Conservation (phyloP, 2,329 filamentous ascomycete genomes). For the Aspergillus piperis region DNA sequence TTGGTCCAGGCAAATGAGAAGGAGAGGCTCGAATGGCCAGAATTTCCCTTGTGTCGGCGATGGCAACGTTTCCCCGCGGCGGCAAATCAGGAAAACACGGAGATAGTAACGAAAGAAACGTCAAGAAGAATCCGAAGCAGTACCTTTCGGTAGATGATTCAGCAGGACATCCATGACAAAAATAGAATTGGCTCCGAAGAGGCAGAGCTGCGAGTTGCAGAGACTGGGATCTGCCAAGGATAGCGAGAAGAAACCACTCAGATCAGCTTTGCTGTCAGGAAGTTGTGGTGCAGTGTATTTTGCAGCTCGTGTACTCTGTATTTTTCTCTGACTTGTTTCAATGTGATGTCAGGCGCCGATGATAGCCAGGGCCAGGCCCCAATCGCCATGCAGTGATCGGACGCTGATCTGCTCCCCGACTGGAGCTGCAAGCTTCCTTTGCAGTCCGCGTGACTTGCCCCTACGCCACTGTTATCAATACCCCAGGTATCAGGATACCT, state of each 20-base stretch:
- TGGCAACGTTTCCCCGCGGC: conserved; percentile 11
- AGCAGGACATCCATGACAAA: conserved; percentile 11
- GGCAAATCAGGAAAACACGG: conserved; percentile 6
- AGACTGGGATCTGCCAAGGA: conserved; percentile 10
- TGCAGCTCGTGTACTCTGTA: background rate
- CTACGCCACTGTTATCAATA: background rate
- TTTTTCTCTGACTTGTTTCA: background rate
- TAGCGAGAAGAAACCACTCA: conserved; percentile 4
- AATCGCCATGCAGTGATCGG: conserved; percentile 25
- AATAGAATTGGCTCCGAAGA: background rate
- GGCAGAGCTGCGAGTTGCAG: conserved; percentile 11
- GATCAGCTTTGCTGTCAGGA: background rate
- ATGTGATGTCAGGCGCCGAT: conserved; percentile 22
- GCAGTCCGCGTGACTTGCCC: conserved; percentile 18
- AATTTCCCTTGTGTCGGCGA: background rate
- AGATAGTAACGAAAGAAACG: too few species aligned
- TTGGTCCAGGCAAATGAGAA: conserved; percentile 12
- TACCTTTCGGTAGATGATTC: background rate
- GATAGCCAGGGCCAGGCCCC: conserved; percentile 16
- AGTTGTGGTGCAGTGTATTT: background rate
- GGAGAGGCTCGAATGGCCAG: background rate
- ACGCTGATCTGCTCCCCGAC: conserved; percentile 16
- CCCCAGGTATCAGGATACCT: too few species aligned
- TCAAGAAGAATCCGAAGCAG: too few species aligned
- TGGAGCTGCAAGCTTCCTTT: conserved; percentile 10